Conservation (phyloP, 2,329 filamentous ascomycete species). For the Claviceps sp. region DNA sequence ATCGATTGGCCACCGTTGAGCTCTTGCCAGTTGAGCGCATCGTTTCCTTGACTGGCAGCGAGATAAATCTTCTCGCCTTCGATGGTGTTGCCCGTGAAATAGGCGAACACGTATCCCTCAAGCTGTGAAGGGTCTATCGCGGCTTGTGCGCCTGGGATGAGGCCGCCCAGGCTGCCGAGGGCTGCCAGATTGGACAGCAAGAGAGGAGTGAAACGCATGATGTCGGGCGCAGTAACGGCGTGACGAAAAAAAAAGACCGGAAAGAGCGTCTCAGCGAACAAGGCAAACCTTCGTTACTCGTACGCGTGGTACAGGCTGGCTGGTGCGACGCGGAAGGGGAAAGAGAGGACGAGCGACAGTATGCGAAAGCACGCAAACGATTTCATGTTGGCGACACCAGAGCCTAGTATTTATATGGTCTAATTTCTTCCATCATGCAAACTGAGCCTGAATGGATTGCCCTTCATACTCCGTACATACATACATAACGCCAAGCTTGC, state of each 20-base stretch:
- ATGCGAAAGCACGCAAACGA: too few species aligned
- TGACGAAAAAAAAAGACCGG: background rate
- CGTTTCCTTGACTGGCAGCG: background rate
- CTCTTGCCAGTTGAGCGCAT: slow-evolving; percentile 1
- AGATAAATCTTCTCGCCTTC: slow-evolving; percentile 1
- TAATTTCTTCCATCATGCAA: background rate
- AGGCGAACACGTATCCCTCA: background rate
- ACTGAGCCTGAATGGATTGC: background rate
- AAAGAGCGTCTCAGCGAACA: too few species aligned
- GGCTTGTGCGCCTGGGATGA: background rate
- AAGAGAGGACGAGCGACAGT: background rate
- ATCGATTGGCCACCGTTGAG: background rate
- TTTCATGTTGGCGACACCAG: background rate
- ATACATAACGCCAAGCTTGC: background rate
- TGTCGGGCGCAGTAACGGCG: background rate
- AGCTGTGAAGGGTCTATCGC: background rate
- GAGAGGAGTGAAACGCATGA: background rate
- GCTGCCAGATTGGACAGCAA: background rate
- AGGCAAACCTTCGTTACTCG: background rate
- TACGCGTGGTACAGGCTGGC: background rate
- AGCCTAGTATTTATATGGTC: background rate
- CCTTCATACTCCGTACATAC: background rate
- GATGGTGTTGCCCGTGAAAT: slow-evolving; percentile 1
- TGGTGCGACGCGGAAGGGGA: background rate
- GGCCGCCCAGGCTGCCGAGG: background rate